Evolutionary conservation across 345 rosid genomes (phyloP).

Genomic region (Gossypium mustelinum): DNA sequence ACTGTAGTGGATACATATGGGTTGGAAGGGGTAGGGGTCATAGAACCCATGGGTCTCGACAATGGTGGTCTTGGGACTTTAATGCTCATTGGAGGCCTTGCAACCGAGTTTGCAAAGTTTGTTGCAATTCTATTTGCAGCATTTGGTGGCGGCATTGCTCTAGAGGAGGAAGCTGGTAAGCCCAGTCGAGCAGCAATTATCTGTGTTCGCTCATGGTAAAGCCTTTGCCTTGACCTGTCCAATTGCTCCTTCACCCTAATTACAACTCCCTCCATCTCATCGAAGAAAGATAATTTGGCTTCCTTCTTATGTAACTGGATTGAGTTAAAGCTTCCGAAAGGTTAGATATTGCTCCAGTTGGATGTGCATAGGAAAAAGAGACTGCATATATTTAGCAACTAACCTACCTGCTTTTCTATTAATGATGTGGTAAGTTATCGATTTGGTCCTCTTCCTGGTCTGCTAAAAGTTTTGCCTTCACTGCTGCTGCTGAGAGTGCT

Average conservation of each 20-base stretch:
- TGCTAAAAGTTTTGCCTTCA: background rate
- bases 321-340: slow-evolving; percentile 6
- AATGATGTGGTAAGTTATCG: background rate
- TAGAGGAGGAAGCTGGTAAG: too few relatives aligned
- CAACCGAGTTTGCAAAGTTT: slow-evolving; percentile 53
- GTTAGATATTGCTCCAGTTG: background rate
- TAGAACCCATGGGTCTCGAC: slow-evolving; percentile 49
- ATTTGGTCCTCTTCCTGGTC: background rate
- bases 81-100: slow-evolving; percentile 65
- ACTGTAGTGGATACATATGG: slow-evolving; percentile 40
- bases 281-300: slow-evolving; percentile 67
- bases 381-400: background rate
- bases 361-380: background rate
- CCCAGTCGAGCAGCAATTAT: slow-evolving; percentile 71
- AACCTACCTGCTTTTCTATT: background rate
- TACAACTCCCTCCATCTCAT: slow-evolving; percentile 70
- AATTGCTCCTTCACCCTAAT: slow-evolving; percentile 75
- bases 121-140: slow-evolving; percentile 70
- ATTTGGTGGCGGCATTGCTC: slow-evolving; percentile 2
- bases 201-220: slow-evolving; percentile 82
- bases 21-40: slow-evolving; percentile 41
- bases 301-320: slow-evolving; percentile 85
- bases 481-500: background rate
- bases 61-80: slow-evolving; percentile 60
- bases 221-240: slow-evolving; percentile 82